These are phyloP conservation scores for Vanilla planifolia DNA, from an alignment of 106 monocot genomes.

Conservation along the genomic window DNA sequence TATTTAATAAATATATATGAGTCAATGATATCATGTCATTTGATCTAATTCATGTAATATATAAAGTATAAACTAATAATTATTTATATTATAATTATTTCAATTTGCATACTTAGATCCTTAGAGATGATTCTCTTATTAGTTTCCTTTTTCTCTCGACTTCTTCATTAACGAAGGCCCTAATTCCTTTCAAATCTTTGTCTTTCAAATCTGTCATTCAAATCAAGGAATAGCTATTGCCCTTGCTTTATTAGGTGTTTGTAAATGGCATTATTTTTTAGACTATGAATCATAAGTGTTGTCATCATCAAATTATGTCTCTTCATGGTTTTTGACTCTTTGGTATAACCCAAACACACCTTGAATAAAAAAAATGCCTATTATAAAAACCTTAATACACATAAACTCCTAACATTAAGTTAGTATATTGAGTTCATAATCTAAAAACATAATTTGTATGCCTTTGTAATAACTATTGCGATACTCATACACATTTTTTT, in stretches of 20 bases:
- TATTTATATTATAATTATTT: too few relatives aligned
- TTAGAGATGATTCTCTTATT: too few relatives aligned
- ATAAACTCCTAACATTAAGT: background rate
- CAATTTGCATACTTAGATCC: too few relatives aligned
- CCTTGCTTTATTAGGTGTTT: conserved; percentile 81
- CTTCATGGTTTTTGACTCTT: conserved; percentile 95
- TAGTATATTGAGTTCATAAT: background rate
- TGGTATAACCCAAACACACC: conserved; percentile 89
- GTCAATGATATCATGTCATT: too few relatives aligned
- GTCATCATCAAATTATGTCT: conserved; percentile 94
- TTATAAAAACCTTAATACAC: background rate
- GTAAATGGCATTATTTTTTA: conserved; percentile 86
- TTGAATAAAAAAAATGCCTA: conserved; percentile 24
- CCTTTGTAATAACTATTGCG: conserved; percentile 92
- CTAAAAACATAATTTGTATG: conserved; percentile 45
- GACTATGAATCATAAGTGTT: conserved; percentile 95
- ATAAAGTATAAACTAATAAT: too few relatives aligned
- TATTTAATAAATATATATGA: too few relatives aligned
- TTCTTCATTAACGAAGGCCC: too few relatives aligned
- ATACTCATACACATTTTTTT: conserved; percentile 87
- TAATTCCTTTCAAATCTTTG: too few relatives aligned
- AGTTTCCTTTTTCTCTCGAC: too few relatives aligned
- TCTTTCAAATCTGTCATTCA: too few relatives aligned
- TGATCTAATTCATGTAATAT: too few relatives aligned
- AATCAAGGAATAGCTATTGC: conserved; percentile 95